Conservation (phyloP, 257 asterid genomes). For the Penstemon newberryi region DNA sequence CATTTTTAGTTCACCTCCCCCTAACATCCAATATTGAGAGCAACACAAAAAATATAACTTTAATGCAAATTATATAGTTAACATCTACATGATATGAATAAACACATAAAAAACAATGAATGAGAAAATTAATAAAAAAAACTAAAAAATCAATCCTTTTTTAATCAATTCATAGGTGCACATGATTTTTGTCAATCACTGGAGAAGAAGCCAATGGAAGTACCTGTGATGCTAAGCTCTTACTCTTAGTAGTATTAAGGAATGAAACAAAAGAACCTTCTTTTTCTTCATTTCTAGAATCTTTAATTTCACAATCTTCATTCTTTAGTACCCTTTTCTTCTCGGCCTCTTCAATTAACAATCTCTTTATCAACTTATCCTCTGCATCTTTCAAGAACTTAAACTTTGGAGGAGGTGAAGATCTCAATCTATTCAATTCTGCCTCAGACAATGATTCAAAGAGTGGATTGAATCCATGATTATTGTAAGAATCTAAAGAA, state of each 20-base stretch:
- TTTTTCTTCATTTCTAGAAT: conserved; percentile 28
- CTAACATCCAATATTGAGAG: neutral
- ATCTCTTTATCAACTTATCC: conserved; percentile 66
- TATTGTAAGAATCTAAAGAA: conserved; percentile 49
- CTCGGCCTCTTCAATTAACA: conserved; percentile 56
- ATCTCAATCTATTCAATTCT: conserved; percentile 55
- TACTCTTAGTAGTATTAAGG: conserved; percentile 17
- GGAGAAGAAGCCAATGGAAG: conserved; percentile 66
- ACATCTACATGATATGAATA: conserved; percentile 8
- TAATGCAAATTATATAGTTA: conserved; percentile 18
- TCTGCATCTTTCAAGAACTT: conserved; percentile 95
- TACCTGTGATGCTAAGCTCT: conserved; percentile 50
- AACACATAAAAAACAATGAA: conserved; percentile 26
- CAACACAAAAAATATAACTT: neutral
- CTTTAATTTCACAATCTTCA: conserved; percentile 23
- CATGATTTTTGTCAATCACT: conserved; percentile 25
- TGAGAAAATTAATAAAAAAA: conserved; percentile 23
- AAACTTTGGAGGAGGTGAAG: conserved; percentile 94
- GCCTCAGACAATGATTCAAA: conserved; percentile 68
- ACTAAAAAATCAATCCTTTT: conserved; percentile 29
- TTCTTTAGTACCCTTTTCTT: conserved; percentile 33
- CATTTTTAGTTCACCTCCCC: neutral
- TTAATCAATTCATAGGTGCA: conserved; percentile 19
- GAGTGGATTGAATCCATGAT: conserved; percentile 74
- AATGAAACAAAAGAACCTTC: conserved; percentile 45